Evolutionary conservation across 2,329 filamentous ascomycete species (phyloP), one percentile per base, ranked within the genome.

Genomic region (Monosporascus sp.): DNA sequence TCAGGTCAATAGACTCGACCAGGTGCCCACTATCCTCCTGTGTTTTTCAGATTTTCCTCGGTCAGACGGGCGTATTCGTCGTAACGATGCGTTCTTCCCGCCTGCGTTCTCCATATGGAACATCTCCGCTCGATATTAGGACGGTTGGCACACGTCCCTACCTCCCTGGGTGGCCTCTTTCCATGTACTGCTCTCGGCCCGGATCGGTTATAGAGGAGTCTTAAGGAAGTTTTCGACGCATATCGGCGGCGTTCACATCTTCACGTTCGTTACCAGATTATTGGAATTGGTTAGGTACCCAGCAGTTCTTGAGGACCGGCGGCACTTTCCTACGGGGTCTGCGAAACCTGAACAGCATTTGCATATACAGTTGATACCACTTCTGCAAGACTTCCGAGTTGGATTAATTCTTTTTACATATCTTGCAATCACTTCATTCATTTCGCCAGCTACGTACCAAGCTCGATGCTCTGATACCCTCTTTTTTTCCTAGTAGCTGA

Each of bases 1-100:
- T 75, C 77, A 57, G 76, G 76, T 57, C 79, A 82, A 58, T 74
- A 54, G 31, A 60, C 46, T 19, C 43, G 17, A 24, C 5, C 40
- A 1, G 41, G 5, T 17, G 1, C 17, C 9, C 14, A 7, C 14
- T 26, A 20, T 7, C n/a, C 20, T 5, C n/a, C n/a, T 44, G 14
- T 20, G 6, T 7, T 20, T 44, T 7, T 16, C n/a, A 19, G 17
- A 41, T 11, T 20, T 9, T 20, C 19, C n/a, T 7, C n/a, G 5
- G 16, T 44, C 20, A 16, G 22, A 20, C 14, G 20, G 8, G 14
- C n/a, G 26, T 11, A 7, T 44, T 26, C 41, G 31, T 14, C 31
- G 31, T 34, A 34, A 34, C 9, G 9, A 14, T 14, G 31, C 14
- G 20, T 44, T 44, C 7, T 6, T 44, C n/a, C 41, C 20, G 1